Evolutionary conservation across 129 eudicot species (phyloP), one percentile per base, ranked within the genome.

Genomic region (Centella asiatica): DNA sequence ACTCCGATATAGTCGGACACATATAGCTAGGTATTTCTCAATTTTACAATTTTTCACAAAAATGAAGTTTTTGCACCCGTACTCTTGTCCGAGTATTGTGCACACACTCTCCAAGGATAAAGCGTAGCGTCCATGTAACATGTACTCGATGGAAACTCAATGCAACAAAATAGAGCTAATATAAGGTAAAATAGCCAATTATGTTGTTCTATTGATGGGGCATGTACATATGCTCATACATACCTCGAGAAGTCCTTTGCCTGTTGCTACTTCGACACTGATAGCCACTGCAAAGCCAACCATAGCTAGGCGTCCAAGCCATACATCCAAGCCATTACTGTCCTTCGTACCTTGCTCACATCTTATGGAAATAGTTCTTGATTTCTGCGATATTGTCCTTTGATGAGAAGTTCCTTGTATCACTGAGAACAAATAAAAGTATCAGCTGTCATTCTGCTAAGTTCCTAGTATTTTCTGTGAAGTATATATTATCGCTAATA

Each of bases 181-280:
- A 20, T 32, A 32, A 4, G 7, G 22, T 18, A n/a, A 31, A 3
- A 17, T 32, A 9, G 61, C 14, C 63, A 57, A 57, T 4, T 33
- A 2, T 19, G 27, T 15, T 29, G n/a, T 15, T 55, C 4, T 57
- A 33, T 6, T 57, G 4, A 9, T n/a, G 19, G 23, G 3, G 19
- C 14, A 19, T 2, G 63, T 4, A 12, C 18, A 2, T 18, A 4
- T 9, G 46, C 14, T 2, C 2, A 28, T 26, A 8, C 77, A 78
- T 83, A 92, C 95, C 96, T 87, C 90, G 14, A 92, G 86, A 72
- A 92, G 96, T 57, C 98, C 98, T 74, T 92, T 87, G 60, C 98
- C 98, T 4, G 98, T 87, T 69, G 84, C 75, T 68, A 92, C 45
- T 81, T 87, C 98, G 65, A 87, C 85, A 55, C 73, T 76, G 46